phyloP scores from a whole-genome alignment of 2,329 filamentous ascomycete genomes.

The Pleoardoris graminearum region DNA sequence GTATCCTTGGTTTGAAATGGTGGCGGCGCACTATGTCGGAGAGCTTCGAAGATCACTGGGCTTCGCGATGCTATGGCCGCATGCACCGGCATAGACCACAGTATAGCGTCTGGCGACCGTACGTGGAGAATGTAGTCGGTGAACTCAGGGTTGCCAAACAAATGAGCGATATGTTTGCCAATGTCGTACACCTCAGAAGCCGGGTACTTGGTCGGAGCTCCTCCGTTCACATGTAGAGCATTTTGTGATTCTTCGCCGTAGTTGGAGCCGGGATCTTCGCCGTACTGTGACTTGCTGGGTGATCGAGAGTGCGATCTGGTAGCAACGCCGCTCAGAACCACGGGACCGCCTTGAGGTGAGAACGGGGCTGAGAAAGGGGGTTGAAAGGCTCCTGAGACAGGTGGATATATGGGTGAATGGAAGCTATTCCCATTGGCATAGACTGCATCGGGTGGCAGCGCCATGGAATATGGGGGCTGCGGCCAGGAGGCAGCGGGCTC shows the following conservation, averaged over 20 bases:
- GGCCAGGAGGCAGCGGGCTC: constrained; percentile 38
- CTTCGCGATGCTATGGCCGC: constrained; percentile 42
- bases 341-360: constrained; percentile 20
- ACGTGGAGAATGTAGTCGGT: constrained; percentile 45
- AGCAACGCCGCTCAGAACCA: constrained; percentile 29
- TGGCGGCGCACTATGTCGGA: constrained; percentile 26
- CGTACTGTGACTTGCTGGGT: constrained; percentile 36
- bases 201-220: constrained; percentile 20
- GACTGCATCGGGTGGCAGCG: constrained; percentile 27
- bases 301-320: constrained; percentile 38
- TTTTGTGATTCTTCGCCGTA: constrained; percentile 25
- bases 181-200: constrained; percentile 31
- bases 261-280: constrained; percentile 27
- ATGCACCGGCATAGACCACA: constrained; percentile 41
- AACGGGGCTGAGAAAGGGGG: constrained; percentile 24
- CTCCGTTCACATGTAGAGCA: constrained; percentile 25
- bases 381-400: constrained; percentile 24
- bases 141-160: constrained; percentile 42
- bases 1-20: constrained; percentile 29
- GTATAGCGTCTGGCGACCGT: constrained; percentile 29
- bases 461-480: constrained; percentile 34
- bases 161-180: constrained; percentile 36
- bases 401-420: constrained; percentile 22
- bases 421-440: constrained; percentile 31
- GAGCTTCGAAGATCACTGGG: constrained; percentile 35